Evolutionary conservation across 371 early-diverging fungal genomes (phyloP).

Genomic region (Apophysomyces ossiformis): DNA sequence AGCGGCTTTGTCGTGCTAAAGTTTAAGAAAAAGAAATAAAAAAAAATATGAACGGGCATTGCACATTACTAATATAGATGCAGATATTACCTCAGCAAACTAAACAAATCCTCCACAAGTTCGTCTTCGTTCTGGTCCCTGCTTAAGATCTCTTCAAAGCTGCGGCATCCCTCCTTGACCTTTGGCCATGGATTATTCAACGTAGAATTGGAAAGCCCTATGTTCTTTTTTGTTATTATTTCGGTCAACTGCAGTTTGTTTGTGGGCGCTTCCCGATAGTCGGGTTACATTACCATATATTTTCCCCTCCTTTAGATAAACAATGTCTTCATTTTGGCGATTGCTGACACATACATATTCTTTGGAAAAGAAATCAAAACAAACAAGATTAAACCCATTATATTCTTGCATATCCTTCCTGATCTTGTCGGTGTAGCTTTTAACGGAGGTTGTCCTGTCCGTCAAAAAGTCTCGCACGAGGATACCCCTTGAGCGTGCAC

Average conservation of each 20-base stretch:
- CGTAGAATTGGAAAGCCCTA: conserved; percentile 58
- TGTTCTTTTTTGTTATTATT: neutral
- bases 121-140: conserved; percentile 24
- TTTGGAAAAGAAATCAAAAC: conserved; percentile 41
- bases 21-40: no score
- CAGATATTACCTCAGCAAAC: conserved; percentile 41
- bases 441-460: conserved; percentile 15
- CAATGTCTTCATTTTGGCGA: conserved; percentile 35
- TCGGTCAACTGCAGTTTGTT: no score
- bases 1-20: conserved; percentile 28
- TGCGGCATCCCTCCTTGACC: conserved; percentile 44
- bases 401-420: conserved; percentile 31
- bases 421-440: conserved; percentile 32
- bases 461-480: conserved; percentile 51
- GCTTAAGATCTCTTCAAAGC: conserved; percentile 37
- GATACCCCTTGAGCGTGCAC: conserved; percentile 55
- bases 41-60: no score
- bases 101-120: conserved; percentile 50
- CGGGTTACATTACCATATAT: conserved; percentile 41
- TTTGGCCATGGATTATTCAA: conserved; percentile 58
- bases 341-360: conserved; percentile 43
- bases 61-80: neutral
- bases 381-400: conserved; percentile 60
- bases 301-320: conserved; percentile 23
- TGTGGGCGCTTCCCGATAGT: neutral